Percentiles rank a stretch among this genome's conserved stretches.
These are phyloP conservation scores for Tricholoma saponaceum DNA, from an alignment of 768 basidiomycete species.

Conservation along the genomic window DNA sequence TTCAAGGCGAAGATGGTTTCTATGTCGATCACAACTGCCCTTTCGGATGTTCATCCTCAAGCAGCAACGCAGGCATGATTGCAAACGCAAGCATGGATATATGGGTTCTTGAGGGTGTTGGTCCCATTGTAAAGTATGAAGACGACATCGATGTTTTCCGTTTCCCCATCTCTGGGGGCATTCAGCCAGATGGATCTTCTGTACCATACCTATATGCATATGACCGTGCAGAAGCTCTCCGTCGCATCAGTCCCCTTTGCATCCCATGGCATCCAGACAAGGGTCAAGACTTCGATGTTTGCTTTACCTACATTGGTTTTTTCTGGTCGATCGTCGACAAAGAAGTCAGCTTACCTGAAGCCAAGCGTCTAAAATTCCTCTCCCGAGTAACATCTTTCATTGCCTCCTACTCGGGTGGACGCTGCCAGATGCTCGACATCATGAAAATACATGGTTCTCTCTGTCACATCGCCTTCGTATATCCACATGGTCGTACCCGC, in stretches of 20 bases:
- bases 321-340: constrained; percentile 24
- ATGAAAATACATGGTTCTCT: constrained; percentile 27
- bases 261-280: constrained; percentile 28
- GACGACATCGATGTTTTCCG: constrained; percentile 21
- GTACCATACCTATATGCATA: constrained; percentile 14
- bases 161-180: constrained; percentile 6
- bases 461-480: constrained; percentile 27
- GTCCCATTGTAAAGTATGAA: constrained; percentile 20
- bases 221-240: constrained; percentile 10
- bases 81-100: constrained; percentile 25
- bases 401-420: not conserved
- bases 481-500: constrained; percentile 13
- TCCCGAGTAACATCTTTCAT: constrained; percentile 12
- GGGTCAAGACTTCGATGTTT: constrained; percentile 17
- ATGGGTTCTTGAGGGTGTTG: constrained; percentile 11
- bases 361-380: constrained; percentile 26
- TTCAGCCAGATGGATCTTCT: constrained; percentile 1
- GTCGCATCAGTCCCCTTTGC: constrained; percentile 12
- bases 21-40: constrained; percentile 29
- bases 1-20: constrained; percentile 19
- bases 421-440: constrained; percentile 16
- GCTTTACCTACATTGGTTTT: constrained; percentile 28
- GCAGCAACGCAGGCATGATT: constrained; percentile 28
- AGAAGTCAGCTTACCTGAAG: constrained; percentile 24
- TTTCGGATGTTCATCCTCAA: constrained; percentile 23